A percentile compares a stretch with the other conserved stretches of the same genome.
phyloP scores from a whole-genome alignment of 208 protist species.

The Crithidia expoeki region DNA sequence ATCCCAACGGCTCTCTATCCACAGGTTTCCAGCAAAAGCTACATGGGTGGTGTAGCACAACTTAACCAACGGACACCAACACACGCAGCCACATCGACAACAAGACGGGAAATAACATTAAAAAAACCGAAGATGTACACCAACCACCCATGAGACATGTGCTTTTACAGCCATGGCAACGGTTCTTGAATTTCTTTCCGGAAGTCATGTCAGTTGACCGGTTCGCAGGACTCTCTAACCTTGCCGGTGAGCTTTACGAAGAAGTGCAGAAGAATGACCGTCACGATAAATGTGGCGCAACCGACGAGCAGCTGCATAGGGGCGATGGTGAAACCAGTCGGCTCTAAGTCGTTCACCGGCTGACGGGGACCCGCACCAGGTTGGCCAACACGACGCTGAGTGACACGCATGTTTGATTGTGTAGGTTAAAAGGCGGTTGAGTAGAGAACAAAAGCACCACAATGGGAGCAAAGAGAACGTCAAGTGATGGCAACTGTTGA shows the following conservation, averaged over 20 bases:
- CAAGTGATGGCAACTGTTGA: too few species aligned
- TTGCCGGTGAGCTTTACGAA: slow-evolving; percentile 75
- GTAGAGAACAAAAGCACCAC: too few species aligned
- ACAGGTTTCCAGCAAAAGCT: neutral
- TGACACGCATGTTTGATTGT: slow-evolving; percentile 50
- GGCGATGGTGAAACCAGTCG: slow-evolving; percentile 71
- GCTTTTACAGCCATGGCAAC: neutral
- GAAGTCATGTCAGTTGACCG: neutral
- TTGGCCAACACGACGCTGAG: slow-evolving; percentile 45
- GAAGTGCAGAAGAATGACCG: slow-evolving; percentile 90
- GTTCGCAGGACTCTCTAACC: neutral
- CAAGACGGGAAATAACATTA: neutral
- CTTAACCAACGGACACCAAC: neutral
- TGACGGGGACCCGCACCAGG: slow-evolving; percentile 32
- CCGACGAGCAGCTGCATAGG: slow-evolving; percentile 77
- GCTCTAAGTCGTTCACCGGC: slow-evolving; percentile 71
- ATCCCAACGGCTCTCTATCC: neutral
- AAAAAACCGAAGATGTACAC: neutral
- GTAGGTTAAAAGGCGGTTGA: slow-evolving; percentile 9
- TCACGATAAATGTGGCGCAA: slow-evolving; percentile 71
- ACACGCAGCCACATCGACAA: too few species aligned
- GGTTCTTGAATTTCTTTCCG: neutral
- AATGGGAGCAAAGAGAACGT: too few species aligned
- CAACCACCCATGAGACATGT: neutral
- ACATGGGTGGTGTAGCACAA: neutral